phyloP scores from a whole-genome alignment of 78 protist species.

The Cyanophora paradoxa region DNA sequence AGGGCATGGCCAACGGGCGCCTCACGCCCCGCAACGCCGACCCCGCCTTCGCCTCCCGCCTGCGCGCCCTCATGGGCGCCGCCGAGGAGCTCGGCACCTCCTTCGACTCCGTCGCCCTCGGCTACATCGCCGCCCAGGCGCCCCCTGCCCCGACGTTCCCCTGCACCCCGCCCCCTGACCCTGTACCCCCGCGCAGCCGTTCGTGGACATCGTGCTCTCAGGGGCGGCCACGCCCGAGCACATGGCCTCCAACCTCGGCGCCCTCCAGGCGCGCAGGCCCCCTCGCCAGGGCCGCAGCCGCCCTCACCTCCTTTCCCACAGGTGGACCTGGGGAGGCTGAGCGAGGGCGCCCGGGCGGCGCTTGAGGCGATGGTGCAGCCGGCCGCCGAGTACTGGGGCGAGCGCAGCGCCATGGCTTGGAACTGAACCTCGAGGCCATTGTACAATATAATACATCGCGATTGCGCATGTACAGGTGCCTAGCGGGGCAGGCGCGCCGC shows the following conservation, averaged over 20 bases:
- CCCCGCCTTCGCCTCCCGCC: background rate
- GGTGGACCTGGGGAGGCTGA: background rate
- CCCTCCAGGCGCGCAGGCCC: no score
- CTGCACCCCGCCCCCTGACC: background rate
- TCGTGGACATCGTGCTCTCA: background rate
- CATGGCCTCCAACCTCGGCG: background rate
- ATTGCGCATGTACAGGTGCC: no score
- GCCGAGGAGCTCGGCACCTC: background rate
- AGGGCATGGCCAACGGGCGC: conserved; percentile 21
- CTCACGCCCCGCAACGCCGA: background rate
- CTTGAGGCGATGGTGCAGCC: no score
- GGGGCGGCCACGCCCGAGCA: conserved; percentile 6
- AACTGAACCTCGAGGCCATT: no score
- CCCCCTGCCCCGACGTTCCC: background rate
- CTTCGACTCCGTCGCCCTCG: background rate
- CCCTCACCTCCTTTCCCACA: background rate
- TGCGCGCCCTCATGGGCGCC: background rate
- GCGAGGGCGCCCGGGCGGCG: background rate
- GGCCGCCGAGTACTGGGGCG: conserved; percentile 4
- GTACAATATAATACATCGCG: no score
- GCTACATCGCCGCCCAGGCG: no score
- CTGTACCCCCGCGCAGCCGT: background rate
- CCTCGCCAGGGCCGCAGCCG: no score
- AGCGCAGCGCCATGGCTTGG: no score
- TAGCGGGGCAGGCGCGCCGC: no score